phyloP scores from a whole-genome alignment of 306 rosid species.

The Mimosa bimucronata region DNA sequence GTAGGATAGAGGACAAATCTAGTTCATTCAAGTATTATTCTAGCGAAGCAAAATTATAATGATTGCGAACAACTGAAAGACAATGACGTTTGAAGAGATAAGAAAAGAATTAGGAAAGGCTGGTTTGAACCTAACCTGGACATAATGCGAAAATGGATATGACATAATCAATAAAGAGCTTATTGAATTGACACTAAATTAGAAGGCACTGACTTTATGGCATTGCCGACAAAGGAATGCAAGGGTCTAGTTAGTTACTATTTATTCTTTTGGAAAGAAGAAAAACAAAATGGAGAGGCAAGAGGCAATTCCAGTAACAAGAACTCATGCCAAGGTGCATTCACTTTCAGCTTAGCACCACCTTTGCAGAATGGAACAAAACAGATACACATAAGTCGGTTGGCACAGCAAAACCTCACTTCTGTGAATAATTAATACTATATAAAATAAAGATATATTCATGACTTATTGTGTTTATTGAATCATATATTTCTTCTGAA shows the following conservation, averaged over 20 bases:
- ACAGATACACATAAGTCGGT: too few relatives aligned
- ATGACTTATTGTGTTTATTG: neutral
- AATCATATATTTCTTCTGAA: neutral
- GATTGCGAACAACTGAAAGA: neutral
- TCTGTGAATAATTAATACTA: neutral
- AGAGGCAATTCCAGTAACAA: too few relatives aligned
- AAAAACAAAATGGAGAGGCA: too few relatives aligned
- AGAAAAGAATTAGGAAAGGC: neutral
- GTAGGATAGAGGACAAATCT: neutral
- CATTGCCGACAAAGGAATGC: too few relatives aligned
- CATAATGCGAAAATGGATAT: neutral
- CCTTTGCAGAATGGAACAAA: too few relatives aligned
- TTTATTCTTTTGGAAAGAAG: too few relatives aligned
- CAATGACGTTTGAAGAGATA: neutral
- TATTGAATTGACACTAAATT: neutral
- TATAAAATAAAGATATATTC: neutral
- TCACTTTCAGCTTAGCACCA: too few relatives aligned
- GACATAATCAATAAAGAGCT: neutral
- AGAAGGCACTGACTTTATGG: too few relatives aligned
- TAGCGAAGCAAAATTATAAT: neutral
- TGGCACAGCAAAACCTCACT: neutral
- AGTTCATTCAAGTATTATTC: neutral
- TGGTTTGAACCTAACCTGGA: neutral
- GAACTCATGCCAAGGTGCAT: too few relatives aligned
- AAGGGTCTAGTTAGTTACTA: too few relatives aligned